A percentile compares a stretch with the other conserved stretches of the same genome.
phyloP scores from a whole-genome alignment of 345 rosid genomes.

The Hibiscus tridactylites region DNA sequence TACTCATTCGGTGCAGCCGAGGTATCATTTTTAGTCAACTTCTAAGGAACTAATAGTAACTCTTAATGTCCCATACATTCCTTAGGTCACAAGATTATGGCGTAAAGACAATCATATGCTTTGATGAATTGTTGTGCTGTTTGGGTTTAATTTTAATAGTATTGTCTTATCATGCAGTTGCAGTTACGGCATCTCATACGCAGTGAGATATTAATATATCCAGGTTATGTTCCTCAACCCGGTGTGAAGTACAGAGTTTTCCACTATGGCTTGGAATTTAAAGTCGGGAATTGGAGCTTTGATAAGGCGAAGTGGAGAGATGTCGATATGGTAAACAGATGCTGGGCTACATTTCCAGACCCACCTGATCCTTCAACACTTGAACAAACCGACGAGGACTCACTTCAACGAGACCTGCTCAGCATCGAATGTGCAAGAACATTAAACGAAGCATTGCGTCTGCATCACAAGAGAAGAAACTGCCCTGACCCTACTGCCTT shows the following conservation, averaged over 20 bases:
- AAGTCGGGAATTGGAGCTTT: slow-evolving; percentile 90
- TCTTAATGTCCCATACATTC: neutral
- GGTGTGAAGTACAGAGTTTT: slow-evolving; percentile 74
- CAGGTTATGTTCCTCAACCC: slow-evolving; percentile 76
- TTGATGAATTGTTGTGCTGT: neutral
- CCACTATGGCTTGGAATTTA: slow-evolving; percentile 87
- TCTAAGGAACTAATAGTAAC: neutral
- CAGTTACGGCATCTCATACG: slow-evolving; percentile 60
- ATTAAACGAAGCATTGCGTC: slow-evolving; percentile 59
- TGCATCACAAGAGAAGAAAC: slow-evolving; percentile 70
- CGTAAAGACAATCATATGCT: neutral
- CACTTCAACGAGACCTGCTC: slow-evolving; percentile 61
- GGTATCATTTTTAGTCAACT: slow-evolving; percentile 34
- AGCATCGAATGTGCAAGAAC: slow-evolving; percentile 85
- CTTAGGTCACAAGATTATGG: neutral
- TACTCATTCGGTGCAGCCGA: slow-evolving; percentile 98
- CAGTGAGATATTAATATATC: slow-evolving; percentile 70
- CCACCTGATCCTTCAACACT: slow-evolving; percentile 65
- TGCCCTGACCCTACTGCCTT: slow-evolving; percentile 47
- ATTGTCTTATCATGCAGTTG: slow-evolving; percentile 47
- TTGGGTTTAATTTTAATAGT: neutral
- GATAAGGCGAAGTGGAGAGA: slow-evolving; percentile 95
- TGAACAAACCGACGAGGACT: slow-evolving; percentile 35
- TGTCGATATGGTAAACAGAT: slow-evolving; percentile 57
- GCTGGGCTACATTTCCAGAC: slow-evolving; percentile 88